Evolutionary conservation across 2,329 filamentous ascomycete genomes (phyloP).

Genomic region (Thelonectria discophora): DNA sequence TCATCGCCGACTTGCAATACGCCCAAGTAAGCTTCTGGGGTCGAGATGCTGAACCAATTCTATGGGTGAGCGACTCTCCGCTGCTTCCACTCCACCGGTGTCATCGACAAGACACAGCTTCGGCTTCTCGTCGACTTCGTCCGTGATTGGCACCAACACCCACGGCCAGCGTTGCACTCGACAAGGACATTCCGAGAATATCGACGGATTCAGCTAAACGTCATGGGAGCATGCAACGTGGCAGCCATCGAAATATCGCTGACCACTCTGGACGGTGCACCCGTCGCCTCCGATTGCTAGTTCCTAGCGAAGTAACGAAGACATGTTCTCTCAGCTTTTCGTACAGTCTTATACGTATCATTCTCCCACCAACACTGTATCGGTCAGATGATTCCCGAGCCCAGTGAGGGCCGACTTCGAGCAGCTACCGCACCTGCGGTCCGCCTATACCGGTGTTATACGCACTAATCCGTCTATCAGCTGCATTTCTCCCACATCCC

Average conservation of each 20-base stretch:
- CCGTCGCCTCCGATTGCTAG: conserved; percentile 5
- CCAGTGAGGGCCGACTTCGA: neutral
- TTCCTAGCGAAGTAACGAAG: neutral
- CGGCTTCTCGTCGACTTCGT: neutral
- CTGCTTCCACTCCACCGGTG: conserved; percentile 11
- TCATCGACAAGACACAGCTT: neutral
- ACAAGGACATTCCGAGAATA: neutral
- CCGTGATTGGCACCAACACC: neutral
- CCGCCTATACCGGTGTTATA: conserved; percentile 36
- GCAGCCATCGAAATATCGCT: conserved; percentile 3
- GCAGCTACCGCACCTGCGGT: conserved; percentile 36
- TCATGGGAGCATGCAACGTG: conserved; percentile 15
- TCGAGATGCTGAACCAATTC: neutral
- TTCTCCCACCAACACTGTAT: neutral
- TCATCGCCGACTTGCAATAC: neutral
- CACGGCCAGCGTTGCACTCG: conserved; percentile 1
- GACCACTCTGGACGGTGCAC: neutral
- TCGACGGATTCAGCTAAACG: neutral
- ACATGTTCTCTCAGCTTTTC: neutral
- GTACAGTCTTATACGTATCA: neutral
- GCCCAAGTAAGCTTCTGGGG: neutral
- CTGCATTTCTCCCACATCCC: conserved; percentile 23
- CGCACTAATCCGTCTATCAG: conserved; percentile 20
- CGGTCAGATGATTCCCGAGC: conserved; percentile 15
- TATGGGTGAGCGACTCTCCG: neutral